A percentile compares a stretch with the other conserved stretches of the same genome.
phyloP scores from a whole-genome alignment of 1,139 yeast genomes.

The Kurtzmaniella quercitrusa region DNA sequence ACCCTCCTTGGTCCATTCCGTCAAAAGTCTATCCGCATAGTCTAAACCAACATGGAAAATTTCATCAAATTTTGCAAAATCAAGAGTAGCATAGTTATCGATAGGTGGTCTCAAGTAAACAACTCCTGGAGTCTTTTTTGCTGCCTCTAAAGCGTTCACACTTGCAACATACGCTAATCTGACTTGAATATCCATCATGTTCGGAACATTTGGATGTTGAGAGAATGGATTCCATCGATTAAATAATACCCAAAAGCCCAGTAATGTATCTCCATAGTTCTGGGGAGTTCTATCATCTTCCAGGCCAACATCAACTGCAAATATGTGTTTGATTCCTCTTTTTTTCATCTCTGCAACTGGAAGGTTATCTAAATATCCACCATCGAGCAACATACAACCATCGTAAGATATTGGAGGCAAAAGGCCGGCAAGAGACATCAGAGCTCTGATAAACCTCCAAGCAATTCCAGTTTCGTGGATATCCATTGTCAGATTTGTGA shows the following conservation, averaged over 20 bases:
- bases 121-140: conserved; percentile 82
- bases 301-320: conserved; percentile 98
- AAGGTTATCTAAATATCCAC: conserved; percentile 91
- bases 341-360: conserved; percentile 90
- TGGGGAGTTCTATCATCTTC: conserved; percentile 88
- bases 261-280: conserved; percentile 88
- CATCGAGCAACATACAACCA: conserved; percentile 91
- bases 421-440: conserved; percentile 94
- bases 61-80: conserved; percentile 88
- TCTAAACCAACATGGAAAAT: conserved; percentile 76
- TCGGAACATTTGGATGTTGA: conserved; percentile 81
- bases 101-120: conserved; percentile 93
- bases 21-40: conserved; percentile 62
- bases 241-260: conserved; percentile 87
- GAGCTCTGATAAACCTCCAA: conserved; percentile 93
- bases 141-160: conserved; percentile 86
- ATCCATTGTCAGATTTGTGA: conserved; percentile 94
- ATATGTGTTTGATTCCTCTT: conserved; percentile 80
- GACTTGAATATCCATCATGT: conserved; percentile 91
- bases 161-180: conserved; percentile 93
- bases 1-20: conserved; percentile 48
- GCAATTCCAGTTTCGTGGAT: conserved; percentile 89
- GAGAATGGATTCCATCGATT: conserved; percentile 93
- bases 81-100: conserved; percentile 85
- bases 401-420: conserved; percentile 85